Conservation (phyloP, 257 asterid genomes). For the Solanum clarkiae region DNA sequence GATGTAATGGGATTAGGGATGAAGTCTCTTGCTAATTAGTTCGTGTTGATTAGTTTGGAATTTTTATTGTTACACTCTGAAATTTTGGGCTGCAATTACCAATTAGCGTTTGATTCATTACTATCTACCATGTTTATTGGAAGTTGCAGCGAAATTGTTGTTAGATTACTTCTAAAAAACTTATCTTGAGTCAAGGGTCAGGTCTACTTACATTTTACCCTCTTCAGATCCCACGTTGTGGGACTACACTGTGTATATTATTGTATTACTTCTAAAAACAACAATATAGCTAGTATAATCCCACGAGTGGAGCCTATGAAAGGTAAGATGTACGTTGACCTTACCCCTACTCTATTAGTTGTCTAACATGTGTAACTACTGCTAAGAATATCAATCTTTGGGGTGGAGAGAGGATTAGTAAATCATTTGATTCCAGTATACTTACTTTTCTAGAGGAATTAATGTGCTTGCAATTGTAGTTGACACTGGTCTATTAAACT, state of each 20-base stretch:
- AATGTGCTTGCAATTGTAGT: neutral
- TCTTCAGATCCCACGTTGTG: too few species aligned
- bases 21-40: neutral
- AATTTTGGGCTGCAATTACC: neutral
- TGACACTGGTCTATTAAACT: neutral
- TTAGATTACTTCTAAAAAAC: neutral
- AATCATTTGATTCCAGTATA: neutral
- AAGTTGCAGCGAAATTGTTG: neutral
- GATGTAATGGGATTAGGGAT: neutral
- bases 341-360: neutral
- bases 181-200: too few species aligned
- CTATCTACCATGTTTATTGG: neutral
- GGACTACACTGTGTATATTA: too few species aligned
- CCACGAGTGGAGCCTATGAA: too few species aligned
- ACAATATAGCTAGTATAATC: too few species aligned
- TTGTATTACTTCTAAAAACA: too few species aligned
- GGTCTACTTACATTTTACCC: too few species aligned
- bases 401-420: neutral
- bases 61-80: neutral
- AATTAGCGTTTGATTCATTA: neutral
- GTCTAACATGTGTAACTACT: neutral
- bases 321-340: too few species aligned
- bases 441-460: neutral
- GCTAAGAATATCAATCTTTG: neutral
- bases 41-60: neutral